Evolutionary conservation across 768 basidiomycete species (phyloP), one percentile per base, ranked within the genome.

Genomic region (Tylopilus cervinicoccineus): DNA sequence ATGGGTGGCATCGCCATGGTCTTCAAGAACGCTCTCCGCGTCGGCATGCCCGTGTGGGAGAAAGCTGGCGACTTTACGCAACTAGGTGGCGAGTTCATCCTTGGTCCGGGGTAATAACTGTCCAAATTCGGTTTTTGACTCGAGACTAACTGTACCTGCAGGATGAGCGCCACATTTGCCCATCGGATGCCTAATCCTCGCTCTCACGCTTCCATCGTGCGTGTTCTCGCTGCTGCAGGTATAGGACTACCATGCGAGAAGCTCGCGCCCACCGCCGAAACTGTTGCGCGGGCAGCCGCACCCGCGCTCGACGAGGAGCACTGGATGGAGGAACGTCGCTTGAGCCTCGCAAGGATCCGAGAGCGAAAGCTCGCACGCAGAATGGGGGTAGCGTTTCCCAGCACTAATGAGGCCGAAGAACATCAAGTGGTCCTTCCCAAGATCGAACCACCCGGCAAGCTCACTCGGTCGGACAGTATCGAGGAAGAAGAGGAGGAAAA

Each of bases 41-140:
- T 81, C 23, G 80, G 83, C 22, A 86, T 94, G 84, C 88, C 89
- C 0, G 72, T 90, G 13, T 88, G 86, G 81, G 84, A 84, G 70
- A 80, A 79, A 51, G 86, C 84, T 3, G 91, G 91, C 0, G 83
- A 92, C 58, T 65, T 83, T 36, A 68, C 76, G 34, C 90, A 94
- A 66, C 73, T 95, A 17, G 93, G 93, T 10, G 94, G 93, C 20
- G 94, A 97, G 70, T 94, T 95, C 61, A 77, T 88, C 22, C 72
- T 88, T 14, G 80, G 79, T 13, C 80, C 81, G 9, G 81, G 79
- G 79, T 81, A 52, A 53, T 75, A 60, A 75, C 23, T 73, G 51
- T 73, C 70, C 42, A 14, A 13, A 20, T n/a, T 33, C 38, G 36
- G n/a, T 36, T 41, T 38, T n/a, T n/a, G n/a, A n/a, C n/a, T n/a